A percentile compares a stretch with the other conserved stretches of the same genome.
Conservation (phyloP, 2,329 filamentous ascomycete species). For the Penicillium sp. region DNA sequence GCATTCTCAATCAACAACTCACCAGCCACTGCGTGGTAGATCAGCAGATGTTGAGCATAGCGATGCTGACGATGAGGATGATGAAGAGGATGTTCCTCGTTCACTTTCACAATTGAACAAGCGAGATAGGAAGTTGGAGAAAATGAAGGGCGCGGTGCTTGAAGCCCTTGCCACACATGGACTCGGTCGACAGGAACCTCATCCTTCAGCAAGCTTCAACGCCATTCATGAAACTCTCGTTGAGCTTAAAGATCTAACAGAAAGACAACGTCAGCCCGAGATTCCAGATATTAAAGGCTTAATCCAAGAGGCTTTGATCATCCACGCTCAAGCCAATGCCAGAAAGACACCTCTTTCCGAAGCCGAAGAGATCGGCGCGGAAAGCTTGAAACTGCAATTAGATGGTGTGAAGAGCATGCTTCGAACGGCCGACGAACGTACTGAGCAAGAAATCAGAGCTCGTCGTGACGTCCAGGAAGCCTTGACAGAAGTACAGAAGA, state of each 20-base stretch:
- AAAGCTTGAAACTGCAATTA: conserved; percentile 54
- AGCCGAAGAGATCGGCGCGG: conserved; percentile 48
- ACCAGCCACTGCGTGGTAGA: conserved; percentile 60
- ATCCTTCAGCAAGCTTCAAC: conserved; percentile 30
- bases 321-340: conserved; percentile 54
- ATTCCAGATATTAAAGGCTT: conserved; percentile 57
- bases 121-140: conserved; percentile 74
- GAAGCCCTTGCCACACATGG: conserved; percentile 58
- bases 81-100: conserved; percentile 53
- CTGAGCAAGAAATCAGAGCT: conserved; percentile 60
- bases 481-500: conserved; percentile 66
- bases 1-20: conserved; percentile 54
- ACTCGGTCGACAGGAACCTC: conserved; percentile 21
- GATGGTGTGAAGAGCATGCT: conserved; percentile 67
- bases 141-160: conserved; percentile 65
- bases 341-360: conserved; percentile 28
- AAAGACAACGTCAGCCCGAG: conserved; percentile 24
- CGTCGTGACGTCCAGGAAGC: conserved; percentile 69
- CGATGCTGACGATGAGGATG: conserved; percentile 91
- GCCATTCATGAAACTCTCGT: conserved; percentile 37
- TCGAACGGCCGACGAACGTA: conserved; percentile 58
- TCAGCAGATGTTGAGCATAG: conserved; percentile 71
- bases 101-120: conserved; percentile 66
- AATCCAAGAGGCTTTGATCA: conserved; percentile 54
- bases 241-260: conserved; percentile 25